Evolutionary conservation across 352 stramenopile species (phyloP), one percentile per base, ranked within the genome.

Genomic region (Globisporangium recalcitrans): DNA sequence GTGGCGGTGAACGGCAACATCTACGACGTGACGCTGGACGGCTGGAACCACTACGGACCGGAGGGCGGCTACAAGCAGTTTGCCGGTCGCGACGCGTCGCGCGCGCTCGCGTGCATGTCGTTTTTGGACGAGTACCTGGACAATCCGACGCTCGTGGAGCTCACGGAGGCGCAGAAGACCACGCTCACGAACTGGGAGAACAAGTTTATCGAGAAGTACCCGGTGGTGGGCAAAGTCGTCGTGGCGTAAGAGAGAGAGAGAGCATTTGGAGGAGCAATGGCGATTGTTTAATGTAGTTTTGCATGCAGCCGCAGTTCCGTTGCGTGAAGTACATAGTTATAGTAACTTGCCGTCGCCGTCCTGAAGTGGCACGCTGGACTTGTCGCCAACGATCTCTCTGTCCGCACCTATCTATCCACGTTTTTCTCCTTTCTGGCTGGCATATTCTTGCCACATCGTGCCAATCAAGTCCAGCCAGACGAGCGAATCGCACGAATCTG

Each of bases 1-100:
- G 76, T 99, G 42, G 95, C 77, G 22, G 69, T 97, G 4, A 93
- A 94, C 21, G 87, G 94, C 64, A 97, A 97, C 58, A 96, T 99
- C 46, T 99, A 97, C 77, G 97, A 99, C 75, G 91, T 98, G 52
- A 98, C 92, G 22, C 96, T 98, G 71, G 95, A 98, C 55, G 88
- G 96, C 5, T 63, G 82, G 10, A 75, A 86, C 29, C 96, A 98
- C 75, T 99, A 99, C 74, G 93, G 92, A 34, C 82, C 91, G 1
- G 90, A 91, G 40, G 88, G 94, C 21, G 82, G 91, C 36, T 99
- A 99, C 80, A 89, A 97, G 58, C 79, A 92, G 68, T 98, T 99
- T 74, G 97, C 96, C 5, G 97, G 97, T 14, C 90, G 89, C 38
- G 96, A 99, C 70, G 97, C 90, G 59, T 98, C 94, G 16, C 79